Percentiles rank a stretch among this genome's conserved stretches.
These are phyloP conservation scores for Dipteronia dyeriana DNA, from an alignment of 345 rosid species.

Conservation along the genomic window DNA sequence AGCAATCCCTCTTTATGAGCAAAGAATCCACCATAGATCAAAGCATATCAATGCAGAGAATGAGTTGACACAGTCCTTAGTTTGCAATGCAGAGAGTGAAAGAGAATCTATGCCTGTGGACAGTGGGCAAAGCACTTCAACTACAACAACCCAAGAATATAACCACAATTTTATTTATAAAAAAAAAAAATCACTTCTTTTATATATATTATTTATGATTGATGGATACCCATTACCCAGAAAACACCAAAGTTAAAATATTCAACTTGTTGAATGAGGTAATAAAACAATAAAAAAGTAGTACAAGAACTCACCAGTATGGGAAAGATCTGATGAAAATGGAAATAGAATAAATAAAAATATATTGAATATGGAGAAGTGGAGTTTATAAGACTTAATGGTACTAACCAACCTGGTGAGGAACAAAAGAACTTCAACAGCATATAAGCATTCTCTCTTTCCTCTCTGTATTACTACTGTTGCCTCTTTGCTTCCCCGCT, in stretches of 20 bases:
- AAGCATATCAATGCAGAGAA: conserved; percentile 26
- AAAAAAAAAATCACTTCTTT: background rate
- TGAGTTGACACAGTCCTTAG: conserved; percentile 14
- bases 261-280: conserved; percentile 12
- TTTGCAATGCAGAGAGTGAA: conserved; percentile 24
- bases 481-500: conserved; percentile 19
- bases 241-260: conserved; percentile 11
- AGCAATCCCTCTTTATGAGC: conserved; percentile 28
- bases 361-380: conserved; percentile 2
- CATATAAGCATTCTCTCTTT: conserved; percentile 16
- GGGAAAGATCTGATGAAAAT: conserved; percentile 26
- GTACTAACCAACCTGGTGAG: conserved; percentile 25
- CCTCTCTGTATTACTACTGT: background rate
- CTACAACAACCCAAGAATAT: conserved; percentile 28
- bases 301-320: conserved; percentile 11
- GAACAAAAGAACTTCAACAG: conserved; percentile 26
- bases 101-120: conserved; percentile 41
- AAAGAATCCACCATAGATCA: conserved; percentile 35
- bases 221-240: conserved; percentile 13
- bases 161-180: conserved; percentile 5
- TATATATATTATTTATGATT: background rate
- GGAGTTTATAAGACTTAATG: conserved; percentile 19
- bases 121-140: conserved; percentile 34
- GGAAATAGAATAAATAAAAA: background rate
- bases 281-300: background rate